These are phyloP conservation scores for Annulohypoxylon nitens DNA, from an alignment of 495 filamentous ascomycete genomes.

Conservation along the genomic window DNA sequence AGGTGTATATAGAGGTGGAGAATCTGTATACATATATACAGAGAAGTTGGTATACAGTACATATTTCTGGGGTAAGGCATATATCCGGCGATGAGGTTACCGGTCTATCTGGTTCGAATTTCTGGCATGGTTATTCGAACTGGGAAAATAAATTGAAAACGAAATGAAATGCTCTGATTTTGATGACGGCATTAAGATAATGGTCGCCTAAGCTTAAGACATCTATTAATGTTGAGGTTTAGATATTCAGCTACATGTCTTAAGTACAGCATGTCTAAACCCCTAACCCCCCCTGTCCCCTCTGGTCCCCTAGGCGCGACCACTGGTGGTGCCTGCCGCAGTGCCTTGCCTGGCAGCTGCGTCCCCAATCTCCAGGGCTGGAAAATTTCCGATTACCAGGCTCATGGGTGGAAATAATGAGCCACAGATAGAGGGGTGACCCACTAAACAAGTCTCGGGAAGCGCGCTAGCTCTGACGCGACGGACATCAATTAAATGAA, in stretches of 20 bases:
- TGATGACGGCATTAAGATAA: conserved; percentile 5
- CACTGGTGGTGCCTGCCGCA: conserved; percentile 11
- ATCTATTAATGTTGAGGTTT: background rate
- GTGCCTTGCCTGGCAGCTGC: conserved; percentile 6
- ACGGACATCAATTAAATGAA: conserved; percentile 15
- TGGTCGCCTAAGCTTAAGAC: conserved; percentile 17
- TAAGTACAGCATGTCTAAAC: conserved; percentile 14
- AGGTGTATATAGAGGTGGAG: conserved; percentile 31
- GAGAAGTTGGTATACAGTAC: conserved; percentile 17
- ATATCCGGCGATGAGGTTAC: background rate
- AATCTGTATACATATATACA: conserved; percentile 14
- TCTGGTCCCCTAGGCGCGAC: conserved; percentile 23
- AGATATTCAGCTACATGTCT: conserved; percentile 21
- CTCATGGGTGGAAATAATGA: conserved; percentile 31
- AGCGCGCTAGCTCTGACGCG: conserved; percentile 34
- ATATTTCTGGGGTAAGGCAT: conserved; percentile 16
- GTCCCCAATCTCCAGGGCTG: conserved; percentile 2
- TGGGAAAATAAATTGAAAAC: conserved; percentile 18
- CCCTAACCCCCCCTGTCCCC: conserved; percentile 1
- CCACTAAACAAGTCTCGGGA: conserved; percentile 44
- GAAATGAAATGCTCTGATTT: background rate
- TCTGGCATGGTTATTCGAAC: background rate
- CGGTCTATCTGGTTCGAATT: background rate
- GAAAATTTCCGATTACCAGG: conserved; percentile 34
- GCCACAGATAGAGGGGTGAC: conserved; percentile 25